Evolutionary conservation across 768 basidiomycete species (phyloP).

Genomic region (Daedaleopsis nitida): DNA sequence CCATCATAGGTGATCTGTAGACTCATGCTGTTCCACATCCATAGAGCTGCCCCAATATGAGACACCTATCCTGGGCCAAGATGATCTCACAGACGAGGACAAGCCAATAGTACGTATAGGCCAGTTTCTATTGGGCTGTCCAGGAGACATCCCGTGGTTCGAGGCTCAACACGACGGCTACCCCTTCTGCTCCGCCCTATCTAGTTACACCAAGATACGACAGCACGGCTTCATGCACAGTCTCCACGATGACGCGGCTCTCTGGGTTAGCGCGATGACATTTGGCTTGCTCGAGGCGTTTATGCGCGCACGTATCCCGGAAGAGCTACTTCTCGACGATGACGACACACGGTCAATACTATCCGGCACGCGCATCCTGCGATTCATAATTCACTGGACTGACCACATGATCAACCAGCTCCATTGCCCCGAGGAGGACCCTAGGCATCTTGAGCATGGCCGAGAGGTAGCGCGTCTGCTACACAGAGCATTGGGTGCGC

Average conservation of each 20-base stretch:
- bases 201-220: background rate
- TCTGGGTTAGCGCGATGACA: constrained; percentile 13
- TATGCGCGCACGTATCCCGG: constrained; percentile 1
- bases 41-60: background rate
- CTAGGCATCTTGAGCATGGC: background rate
- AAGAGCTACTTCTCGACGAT: background rate
- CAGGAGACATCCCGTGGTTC: constrained; percentile 3
- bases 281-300: constrained; percentile 8
- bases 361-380: background rate
- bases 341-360: background rate
- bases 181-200: background rate
- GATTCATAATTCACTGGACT: background rate
- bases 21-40: background rate
- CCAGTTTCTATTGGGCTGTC: background rate
- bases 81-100: background rate
- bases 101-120: background rate
- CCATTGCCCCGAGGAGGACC: background rate
- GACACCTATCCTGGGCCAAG: background rate
- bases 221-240: background rate
- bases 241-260: constrained; percentile 5
- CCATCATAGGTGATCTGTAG: background rate
- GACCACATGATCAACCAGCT: background rate
- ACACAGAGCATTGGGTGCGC: background rate
- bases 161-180: constrained; percentile 1
- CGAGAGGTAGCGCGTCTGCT: background rate